Evolutionary conservation across 2,329 filamentous ascomycete genomes (phyloP), one percentile per base, ranked within the genome.

Genomic region (Knoxdaviesia proteae): DNA sequence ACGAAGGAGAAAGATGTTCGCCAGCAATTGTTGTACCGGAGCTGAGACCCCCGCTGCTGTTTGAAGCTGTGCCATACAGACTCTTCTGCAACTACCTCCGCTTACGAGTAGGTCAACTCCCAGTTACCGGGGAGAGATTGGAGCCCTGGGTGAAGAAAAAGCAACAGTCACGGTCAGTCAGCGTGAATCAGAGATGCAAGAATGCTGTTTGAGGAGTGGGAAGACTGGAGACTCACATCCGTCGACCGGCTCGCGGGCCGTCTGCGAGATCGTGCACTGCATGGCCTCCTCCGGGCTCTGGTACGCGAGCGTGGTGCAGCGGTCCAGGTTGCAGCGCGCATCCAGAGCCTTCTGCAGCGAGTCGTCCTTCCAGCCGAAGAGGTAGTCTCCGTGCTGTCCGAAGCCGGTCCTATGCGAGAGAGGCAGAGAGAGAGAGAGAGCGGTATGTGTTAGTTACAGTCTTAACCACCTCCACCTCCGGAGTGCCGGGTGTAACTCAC

Each of bases 181-280:
- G 20, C 20, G 20, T 20, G 20, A 2, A 3, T 20, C 20, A 20
- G 20, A 20, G 2, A 20, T 20, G 3, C 20, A 20, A 20, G 20
- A 20, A 20, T 3, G 20, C 2, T 20, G 20, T 20, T 20, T 20
- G 20, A 20, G 20, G 20, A 20, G 20, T 20, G 20, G 20, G 20
- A 20, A 20, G 20, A 3, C 20, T 20, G 20, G 20, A 20, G 20
- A 44, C 42, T 44, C 40, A 44, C 63, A 67, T 52, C 63, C 66
- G 41, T 68, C 64, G 42, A 68, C 63, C 7, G 60, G 48, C 54
- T 70, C 67, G 35, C 58, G 57, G 10, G 65, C 64, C 49, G 65
- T 61, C 49, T 68, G 64, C 32, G 57, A 44, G 34, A 40, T 44
- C 33, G 42, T 38, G 34, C 42, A 44, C 9, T 10, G 9, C 30